A percentile compares a stretch with the other conserved stretches of the same genome.
Conservation (phyloP, 331 rosid genomes). For the Malus hybrid region DNA sequence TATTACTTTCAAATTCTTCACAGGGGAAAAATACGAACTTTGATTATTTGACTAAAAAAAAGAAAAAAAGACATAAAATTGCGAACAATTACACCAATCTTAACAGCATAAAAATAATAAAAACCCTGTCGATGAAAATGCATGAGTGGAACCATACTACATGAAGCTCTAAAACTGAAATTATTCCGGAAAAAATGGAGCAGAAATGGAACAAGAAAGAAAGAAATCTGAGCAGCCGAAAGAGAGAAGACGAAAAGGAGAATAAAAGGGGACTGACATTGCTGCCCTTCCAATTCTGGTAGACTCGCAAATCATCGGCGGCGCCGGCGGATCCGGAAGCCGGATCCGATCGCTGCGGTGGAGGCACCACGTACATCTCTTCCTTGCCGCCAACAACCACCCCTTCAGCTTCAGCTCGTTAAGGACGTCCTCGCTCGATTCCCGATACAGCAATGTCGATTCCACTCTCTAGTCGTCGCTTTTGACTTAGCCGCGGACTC, state of each 20-base stretch:
- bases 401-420: constrained; percentile 4
- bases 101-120: not conserved
- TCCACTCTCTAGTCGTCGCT: not conserved
- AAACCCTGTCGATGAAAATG: not conserved
- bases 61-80: not conserved
- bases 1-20: not conserved
- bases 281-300: constrained; percentile 90
- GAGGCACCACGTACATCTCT: constrained; percentile 87
- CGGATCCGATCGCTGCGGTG: constrained; percentile 79
- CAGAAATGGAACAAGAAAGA: not conserved
- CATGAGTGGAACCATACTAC: not conserved
- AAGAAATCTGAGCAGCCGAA: not conserved
- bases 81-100: not conserved
- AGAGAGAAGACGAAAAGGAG: not conserved
- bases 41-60: not conserved
- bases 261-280: constrained; percentile 44
- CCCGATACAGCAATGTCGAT: not conserved
- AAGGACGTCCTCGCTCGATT: constrained; percentile 10
- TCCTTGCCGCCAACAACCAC: not conserved
- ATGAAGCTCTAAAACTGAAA: not conserved
- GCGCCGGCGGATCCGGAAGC: constrained; percentile 51
- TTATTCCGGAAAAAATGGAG: not conserved
- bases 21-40: not conserved
- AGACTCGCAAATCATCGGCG: constrained; percentile 58
- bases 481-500: not conserved